Evolutionary conservation across 208 protist genomes (phyloP).

Genomic region (Leishmania mexicana): DNA sequence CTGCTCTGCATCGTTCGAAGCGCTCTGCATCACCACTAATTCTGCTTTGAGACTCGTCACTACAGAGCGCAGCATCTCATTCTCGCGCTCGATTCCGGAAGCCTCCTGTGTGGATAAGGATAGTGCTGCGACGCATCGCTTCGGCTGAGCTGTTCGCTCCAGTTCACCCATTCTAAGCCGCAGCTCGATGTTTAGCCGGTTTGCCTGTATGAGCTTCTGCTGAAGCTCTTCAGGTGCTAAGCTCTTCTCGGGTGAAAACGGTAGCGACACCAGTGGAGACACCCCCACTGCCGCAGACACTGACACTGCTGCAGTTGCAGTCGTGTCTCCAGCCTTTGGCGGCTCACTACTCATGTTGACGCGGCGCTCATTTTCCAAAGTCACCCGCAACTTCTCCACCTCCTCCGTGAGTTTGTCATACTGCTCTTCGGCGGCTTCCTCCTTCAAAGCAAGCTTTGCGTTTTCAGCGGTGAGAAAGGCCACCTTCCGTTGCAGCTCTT

Average conservation of each 20-base stretch:
- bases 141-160: slow-evolving; percentile 11
- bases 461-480: slow-evolving; percentile 34
- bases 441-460: slow-evolving; percentile 10
- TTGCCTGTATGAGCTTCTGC: slow-evolving; percentile 22
- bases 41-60: slow-evolving; percentile 15
- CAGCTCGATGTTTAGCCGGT: slow-evolving; percentile 39
- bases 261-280: not conserved
- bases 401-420: slow-evolving; percentile 35
- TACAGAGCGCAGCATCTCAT: slow-evolving; percentile 11
- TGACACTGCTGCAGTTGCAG: not conserved
- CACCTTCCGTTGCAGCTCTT: slow-evolving; percentile 32
- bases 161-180: slow-evolving; percentile 22
- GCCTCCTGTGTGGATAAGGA: not conserved
- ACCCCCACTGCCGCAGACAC: not conserved
- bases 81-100: slow-evolving; percentile 7
- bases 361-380: not conserved
- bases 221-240: slow-evolving; percentile 22
- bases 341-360: not conserved
- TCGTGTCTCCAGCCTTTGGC: not conserved
- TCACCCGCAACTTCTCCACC: slow-evolving; percentile 1
- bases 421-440: slow-evolving; percentile 27
- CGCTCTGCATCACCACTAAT: slow-evolving; percentile 7
- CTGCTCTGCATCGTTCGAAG: slow-evolving; percentile 12
- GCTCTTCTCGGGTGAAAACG: not conserved
- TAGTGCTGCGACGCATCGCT: not conserved